Conservation (phyloP, 106 monocot species). For the Dendrobium catenatum region DNA sequence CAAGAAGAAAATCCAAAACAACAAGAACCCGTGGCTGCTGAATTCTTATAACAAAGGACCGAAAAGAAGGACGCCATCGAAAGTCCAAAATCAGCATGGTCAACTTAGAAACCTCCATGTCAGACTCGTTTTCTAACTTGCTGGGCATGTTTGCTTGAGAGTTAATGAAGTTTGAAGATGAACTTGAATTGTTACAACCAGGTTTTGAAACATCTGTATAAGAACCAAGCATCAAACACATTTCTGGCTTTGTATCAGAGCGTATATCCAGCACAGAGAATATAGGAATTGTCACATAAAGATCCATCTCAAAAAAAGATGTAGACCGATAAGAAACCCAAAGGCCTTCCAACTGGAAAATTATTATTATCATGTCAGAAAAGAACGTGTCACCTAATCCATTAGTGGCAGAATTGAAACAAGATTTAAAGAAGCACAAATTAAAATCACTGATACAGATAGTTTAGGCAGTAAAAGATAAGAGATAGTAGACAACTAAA, state of each 20-base stretch:
- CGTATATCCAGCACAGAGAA: constrained; percentile 87
- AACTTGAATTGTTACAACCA: constrained; percentile 9
- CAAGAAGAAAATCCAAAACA: constrained; percentile 90
- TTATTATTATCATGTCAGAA: neutral
- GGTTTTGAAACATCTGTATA: constrained; percentile 51
- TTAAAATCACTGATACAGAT: neutral
- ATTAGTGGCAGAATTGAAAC: neutral
- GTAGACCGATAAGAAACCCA: constrained; percentile 87
- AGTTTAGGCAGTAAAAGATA: neutral
- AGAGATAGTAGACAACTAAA: neutral
- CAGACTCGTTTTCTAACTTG: constrained; percentile 12
- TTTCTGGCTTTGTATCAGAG: constrained; percentile 79
- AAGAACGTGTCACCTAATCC: neutral
- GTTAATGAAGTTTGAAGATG: constrained; percentile 13
- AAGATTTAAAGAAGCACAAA: neutral
- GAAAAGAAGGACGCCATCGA: constrained; percentile 75
- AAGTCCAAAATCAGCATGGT: constrained; percentile 93
- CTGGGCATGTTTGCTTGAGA: neutral
- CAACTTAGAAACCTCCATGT: constrained; percentile 41
- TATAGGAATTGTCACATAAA: constrained; percentile 82
- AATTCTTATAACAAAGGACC: constrained; percentile 75
- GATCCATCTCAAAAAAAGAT: constrained; percentile 72
- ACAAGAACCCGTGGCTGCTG: constrained; percentile 91
- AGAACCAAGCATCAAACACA: constrained; percentile 92
- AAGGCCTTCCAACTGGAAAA: constrained; percentile 77